Evolutionary conservation across 306 rosid genomes (phyloP), one percentile per base, ranked within the genome.

Genomic region (Prunus mume): DNA sequence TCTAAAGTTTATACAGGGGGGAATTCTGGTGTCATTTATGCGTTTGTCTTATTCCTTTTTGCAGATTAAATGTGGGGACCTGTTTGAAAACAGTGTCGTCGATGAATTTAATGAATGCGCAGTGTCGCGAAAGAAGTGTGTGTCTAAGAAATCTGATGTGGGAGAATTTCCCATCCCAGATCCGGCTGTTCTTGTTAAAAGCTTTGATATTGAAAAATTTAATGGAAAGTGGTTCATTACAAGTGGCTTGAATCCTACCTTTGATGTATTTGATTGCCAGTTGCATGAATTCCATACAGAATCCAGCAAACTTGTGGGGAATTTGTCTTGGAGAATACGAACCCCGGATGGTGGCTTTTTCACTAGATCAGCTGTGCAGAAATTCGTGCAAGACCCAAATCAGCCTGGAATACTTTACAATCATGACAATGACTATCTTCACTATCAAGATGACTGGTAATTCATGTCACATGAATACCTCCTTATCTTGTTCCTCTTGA

Each of bases 401-500:
- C 87, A 88, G 73, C 96, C 96, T 3, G 98, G 97, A 54, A 76
- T 91, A 78, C 96, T 92, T 46, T 95, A 90, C 86, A 95, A 92
- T 84, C 99, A 92, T 61, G 93, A 92, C 78, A 95, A 92, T 18
- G 99, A 90, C 81, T 95, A 88, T 85, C 97, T 95, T 87, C 93
- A 95, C 87, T 91, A 95, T 85, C 91, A 95, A 84, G 97, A 95
- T 85, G 96, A 95, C 78, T 95, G 99, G 99, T 92, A 89, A 81
- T 61, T 68, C 68, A 63, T 63, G n/a, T 45, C 67, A 56, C 18
- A 9, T 19, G 22, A 19, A 12, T 56, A 76, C 41, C 45, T 56
- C 43, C 47, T 7, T n/a, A 71, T 19, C 11, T 32, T 58, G 22
- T 34, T 27, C 27, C 32, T 13, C 20, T 72, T 72, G 47, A 58